Base-by-base conservation (phyloP, 257 asterid species). In the Vinca minor region DNA sequence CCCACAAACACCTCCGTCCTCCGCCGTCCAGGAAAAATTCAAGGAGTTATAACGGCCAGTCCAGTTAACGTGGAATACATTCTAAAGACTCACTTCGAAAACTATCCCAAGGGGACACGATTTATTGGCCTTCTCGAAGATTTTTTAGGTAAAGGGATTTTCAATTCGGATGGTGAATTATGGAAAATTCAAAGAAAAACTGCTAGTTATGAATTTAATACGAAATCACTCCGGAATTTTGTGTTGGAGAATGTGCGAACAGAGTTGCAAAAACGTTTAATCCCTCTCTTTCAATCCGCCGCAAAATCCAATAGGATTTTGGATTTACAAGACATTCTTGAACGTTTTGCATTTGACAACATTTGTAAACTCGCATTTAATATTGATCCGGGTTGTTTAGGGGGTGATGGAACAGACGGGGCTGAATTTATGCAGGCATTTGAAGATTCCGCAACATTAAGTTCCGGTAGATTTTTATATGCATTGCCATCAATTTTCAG, bases 151-250 rank as follows among this genome's bases (percentile, higher is more conserved):
- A 69, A 63, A 5, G 98, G 96, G 0, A 89, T 92, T 36, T 92
- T 92, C 79, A 92, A 87, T 74, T 64, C 81, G 17, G 96, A 92
- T 29, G 89, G 83, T 0, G 85, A 85, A 17, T 25, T 62, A 21
- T 92, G 98, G 96, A 86, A 39, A 58, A 72, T 74, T 18, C 96
- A 92, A 77, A 67, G 98, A 0, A 89, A 92, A 57, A 85, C 95
- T 0, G 96, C 98, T 28, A 92, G 96, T 23, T 82, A 86, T 26
- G 96, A 92, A 71, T 92, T 92, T 73, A 92, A 80, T 68, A 92
- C 98, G 14, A 85, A 73, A 68, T 92, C 98, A 48, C 85, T 92
- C 29, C 73, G 96, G 5, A 85, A 80, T 50, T 92, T 92, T 60
- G 91, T 73, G 1, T 76, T 87, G 81, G 88, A 88, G 34, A 86